A percentile compares a stretch with the other conserved stretches of the same genome.
phyloP scores from a whole-genome alignment of 1,139 yeast species.

The Scheffersomyces quercinus region DNA sequence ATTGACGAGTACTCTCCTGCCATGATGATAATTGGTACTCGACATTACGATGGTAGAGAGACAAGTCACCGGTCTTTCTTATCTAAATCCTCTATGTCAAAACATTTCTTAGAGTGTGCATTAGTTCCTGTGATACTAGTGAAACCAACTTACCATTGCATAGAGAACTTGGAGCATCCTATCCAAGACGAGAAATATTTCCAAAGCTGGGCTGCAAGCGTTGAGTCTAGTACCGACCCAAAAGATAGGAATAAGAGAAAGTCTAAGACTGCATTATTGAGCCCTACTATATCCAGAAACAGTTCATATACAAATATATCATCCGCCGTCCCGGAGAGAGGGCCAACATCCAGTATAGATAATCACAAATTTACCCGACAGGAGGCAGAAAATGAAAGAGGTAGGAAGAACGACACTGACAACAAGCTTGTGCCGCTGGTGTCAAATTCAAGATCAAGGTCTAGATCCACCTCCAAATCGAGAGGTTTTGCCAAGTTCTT shows the following conservation, averaged over 20 bases:
- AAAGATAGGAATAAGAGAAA: conserved; percentile 6
- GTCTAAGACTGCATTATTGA: conserved; percentile 7
- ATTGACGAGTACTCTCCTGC: conserved; percentile 64
- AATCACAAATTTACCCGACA: not conserved
- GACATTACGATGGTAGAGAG: conserved; percentile 31
- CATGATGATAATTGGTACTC: conserved; percentile 65
- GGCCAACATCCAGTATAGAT: conserved; percentile 1
- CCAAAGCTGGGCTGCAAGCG: conserved; percentile 27
- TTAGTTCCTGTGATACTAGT: conserved; percentile 70
- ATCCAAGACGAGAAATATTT: conserved; percentile 33
- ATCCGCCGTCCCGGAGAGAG: conserved; percentile 11
- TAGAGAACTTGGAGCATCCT: conserved; percentile 25
- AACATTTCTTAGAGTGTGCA: conserved; percentile 66
- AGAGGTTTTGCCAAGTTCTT: conserved; percentile 23
- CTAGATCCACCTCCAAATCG: conserved; percentile 20
- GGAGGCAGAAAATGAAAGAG: conserved; percentile 12
- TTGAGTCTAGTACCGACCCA: conserved; percentile 13
- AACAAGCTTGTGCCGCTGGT: conserved; percentile 1
- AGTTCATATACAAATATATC: conserved; percentile 17
- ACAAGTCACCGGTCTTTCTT: conserved; percentile 42
- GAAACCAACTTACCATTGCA: conserved; percentile 51
- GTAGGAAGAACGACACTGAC: conserved; percentile 9
- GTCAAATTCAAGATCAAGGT: conserved; percentile 11
- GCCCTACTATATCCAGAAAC: conserved; percentile 7
- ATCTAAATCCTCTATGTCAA: conserved; percentile 51